phyloP scores from a whole-genome alignment of 2,329 filamentous ascomycete genomes.

The Volutella citrinella region DNA sequence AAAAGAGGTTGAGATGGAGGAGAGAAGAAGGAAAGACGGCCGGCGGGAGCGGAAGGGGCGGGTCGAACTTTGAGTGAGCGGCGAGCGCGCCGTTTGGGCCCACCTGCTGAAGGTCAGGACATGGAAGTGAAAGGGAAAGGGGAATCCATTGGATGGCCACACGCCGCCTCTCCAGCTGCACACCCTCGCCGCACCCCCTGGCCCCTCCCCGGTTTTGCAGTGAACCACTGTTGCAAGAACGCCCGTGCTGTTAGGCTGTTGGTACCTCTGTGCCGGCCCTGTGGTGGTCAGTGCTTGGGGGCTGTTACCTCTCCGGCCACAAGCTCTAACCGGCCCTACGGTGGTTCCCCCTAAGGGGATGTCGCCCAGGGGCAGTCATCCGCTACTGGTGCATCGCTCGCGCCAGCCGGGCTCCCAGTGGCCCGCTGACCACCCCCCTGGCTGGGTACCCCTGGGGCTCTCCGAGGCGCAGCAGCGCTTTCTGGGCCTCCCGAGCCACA shows the following conservation, averaged over 20 bases:
- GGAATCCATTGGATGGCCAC: no score
- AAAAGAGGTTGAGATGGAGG: constrained; percentile 10
- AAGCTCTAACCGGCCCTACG: no score
- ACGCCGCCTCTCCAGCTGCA: no score
- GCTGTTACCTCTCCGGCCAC: no score
- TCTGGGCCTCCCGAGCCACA: not conserved
- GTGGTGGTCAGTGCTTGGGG: no score
- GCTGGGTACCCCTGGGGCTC: not conserved
- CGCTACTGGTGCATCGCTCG: no score
- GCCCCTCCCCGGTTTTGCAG: not conserved
- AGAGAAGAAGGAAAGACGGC: constrained; percentile 8
- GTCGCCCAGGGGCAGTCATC: no score
- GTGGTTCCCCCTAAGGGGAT: no score
- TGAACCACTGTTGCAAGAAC: not conserved
- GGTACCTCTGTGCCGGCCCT: no score
- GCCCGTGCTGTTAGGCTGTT: no score
- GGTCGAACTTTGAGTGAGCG: constrained; percentile 8
- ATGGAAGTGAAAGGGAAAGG: not conserved
- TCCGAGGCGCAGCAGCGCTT: not conserved
- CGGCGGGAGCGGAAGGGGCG: constrained; percentile 14
- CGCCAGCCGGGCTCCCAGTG: no score
- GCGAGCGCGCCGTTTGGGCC: not conserved
- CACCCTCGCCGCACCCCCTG: no score
- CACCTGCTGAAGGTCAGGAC: not conserved
- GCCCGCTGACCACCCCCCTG: not conserved